Evolutionary conservation across 1,284 basidiomycete genomes (phyloP), one percentile per base, ranked within the genome.

Genomic region (Erythrobasidium hasegawianum): DNA sequence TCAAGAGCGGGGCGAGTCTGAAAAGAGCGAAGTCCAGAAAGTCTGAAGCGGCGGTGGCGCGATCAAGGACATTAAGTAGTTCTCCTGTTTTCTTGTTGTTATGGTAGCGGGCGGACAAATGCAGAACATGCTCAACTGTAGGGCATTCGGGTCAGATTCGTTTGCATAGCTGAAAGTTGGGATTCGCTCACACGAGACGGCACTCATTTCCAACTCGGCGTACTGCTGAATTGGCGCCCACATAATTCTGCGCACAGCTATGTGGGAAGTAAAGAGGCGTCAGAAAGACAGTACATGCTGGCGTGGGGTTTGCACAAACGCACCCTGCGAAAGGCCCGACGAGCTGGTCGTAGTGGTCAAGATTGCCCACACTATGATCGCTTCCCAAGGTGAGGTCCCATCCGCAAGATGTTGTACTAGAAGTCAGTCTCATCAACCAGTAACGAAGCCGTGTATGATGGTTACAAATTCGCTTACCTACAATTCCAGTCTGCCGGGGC

Each of bases 101-200:
- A 77, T 93, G 87, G 83, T 88, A 94, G n/a, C 86, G 83, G 71
- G 92, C 85, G 10, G 87, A 88, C 20, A 95, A 83, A 68, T 87
- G 87, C 16, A 91, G 81, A 8, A 91, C 77, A 72, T 89, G 89
- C 67, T 88, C 84, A 76, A 47, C 61, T 59, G 27, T n/a, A n/a
- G n/a, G n/a, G n/a, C n/a, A n/a, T n/a, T n/a, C n/a, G n/a, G n/a
- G n/a, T n/a, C n/a, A n/a, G n/a, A n/a, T n/a, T n/a, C n/a, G n/a
- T n/a, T n/a, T 5, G 11, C 33, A 5, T 33, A 47, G n/a, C n/a
- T 8, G 22, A 5, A 47, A 5, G n/a, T n/a, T n/a, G n/a, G n/a
- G 27, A 47, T 20, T 26, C 1, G 43, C 60, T 27, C 4, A 62
- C 60, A 62, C 2, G 52, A 24, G 11, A 55, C 16, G 3, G 43